These are phyloP conservation scores for Aegilops speltoides DNA, from an alignment of 176 grass and related monocot genomes.

Conservation along the genomic window DNA sequence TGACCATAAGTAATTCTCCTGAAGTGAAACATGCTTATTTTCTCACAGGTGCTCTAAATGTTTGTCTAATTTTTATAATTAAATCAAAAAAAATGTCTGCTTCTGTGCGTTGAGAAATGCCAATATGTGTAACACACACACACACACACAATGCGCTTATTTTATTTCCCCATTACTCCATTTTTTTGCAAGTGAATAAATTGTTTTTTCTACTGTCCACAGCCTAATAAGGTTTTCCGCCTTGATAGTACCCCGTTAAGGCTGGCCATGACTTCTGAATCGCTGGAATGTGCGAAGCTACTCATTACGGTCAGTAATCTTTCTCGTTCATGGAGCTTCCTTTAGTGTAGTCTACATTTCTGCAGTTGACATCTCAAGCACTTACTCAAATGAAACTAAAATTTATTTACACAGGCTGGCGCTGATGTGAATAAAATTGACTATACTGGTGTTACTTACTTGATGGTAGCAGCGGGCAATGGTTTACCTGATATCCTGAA, in stretches of 20 bases:
- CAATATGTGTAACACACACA: neutral
- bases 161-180: neutral
- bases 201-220: neutral
- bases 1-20: neutral
- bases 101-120: neutral
- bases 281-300: neutral
- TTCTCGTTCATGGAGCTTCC: neutral
- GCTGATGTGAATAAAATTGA: neutral
- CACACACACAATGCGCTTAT: neutral
- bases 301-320: constrained; percentile 15
- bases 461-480: constrained; percentile 12
- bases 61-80: neutral
- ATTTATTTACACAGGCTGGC: constrained; percentile 10
- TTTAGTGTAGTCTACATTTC: neutral
- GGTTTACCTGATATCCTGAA: constrained; percentile 5
- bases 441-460: neutral
- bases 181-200: neutral
- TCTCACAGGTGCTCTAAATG: neutral
- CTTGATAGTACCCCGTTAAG: neutral
- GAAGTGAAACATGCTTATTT: neutral
- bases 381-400: neutral
- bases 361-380: neutral
- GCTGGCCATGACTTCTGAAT: neutral
- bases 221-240: constrained; percentile 19
- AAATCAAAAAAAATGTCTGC: neutral